Evolutionary conservation across 768 basidiomycete genomes (phyloP).

Genomic region (Phaffia australis): DNA sequence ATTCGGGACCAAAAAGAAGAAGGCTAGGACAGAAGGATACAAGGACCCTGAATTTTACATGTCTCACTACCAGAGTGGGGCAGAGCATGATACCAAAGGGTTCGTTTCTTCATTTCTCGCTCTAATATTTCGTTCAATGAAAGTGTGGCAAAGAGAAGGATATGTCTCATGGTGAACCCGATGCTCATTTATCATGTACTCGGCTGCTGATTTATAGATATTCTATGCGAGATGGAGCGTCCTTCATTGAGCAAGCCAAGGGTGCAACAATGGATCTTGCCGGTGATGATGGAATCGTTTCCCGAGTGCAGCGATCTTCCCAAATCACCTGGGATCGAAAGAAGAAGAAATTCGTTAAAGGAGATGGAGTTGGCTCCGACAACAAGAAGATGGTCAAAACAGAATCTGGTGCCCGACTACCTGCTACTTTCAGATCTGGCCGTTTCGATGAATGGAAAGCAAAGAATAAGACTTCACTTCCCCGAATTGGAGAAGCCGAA

Average conservation of each 20-base stretch:
- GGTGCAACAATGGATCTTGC: conserved; percentile 70
- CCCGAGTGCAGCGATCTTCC: conserved; percentile 43
- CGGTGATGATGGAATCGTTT: conserved; percentile 58
- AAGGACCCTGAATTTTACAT: conserved; percentile 69
- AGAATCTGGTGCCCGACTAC: conserved; percentile 80
- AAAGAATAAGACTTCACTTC: conserved; percentile 60
- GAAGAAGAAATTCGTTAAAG: conserved; percentile 85
- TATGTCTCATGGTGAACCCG: not conserved
- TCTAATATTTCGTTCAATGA: not conserved
- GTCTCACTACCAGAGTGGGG: conserved; percentile 80
- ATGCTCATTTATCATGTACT: not conserved
- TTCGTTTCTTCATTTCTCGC: conserved; percentile 38
- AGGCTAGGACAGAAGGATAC: conserved; percentile 34
- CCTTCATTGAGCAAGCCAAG: conserved; percentile 74
- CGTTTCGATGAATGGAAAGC: conserved; percentile 91
- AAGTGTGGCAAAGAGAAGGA: not conserved
- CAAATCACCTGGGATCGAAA: conserved; percentile 85
- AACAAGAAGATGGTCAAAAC: conserved; percentile 88
- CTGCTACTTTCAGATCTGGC: conserved; percentile 84
- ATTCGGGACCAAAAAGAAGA: conserved; percentile 50
- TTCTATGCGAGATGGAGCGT: conserved; percentile 72
- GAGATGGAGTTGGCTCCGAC: conserved; percentile 73
- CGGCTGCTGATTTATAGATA: conserved; percentile 48
- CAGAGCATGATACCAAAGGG: conserved; percentile 74
- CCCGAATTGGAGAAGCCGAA: conserved; percentile 74